These are phyloP conservation scores for Cucurbitaria berberidis DNA, from an alignment of 2,329 filamentous ascomycete species.

Conservation along the genomic window DNA sequence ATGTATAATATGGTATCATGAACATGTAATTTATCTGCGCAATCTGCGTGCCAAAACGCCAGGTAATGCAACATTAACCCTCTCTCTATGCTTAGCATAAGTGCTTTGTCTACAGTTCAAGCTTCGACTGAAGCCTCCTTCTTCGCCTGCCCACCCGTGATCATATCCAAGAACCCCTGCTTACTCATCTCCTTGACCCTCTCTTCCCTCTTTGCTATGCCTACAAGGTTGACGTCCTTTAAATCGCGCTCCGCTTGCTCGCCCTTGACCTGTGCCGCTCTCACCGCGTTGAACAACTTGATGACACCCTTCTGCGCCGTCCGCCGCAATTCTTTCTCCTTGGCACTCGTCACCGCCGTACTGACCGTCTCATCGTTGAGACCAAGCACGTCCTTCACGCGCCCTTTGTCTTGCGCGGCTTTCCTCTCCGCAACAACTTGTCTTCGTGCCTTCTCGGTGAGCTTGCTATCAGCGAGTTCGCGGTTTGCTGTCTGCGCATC, in stretches of 20 bases:
- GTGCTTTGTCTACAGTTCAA: background rate
- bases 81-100: background rate
- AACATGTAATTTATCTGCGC: conserved; percentile 1
- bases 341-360: conserved; percentile 64
- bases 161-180: conserved; percentile 93
- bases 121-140: conserved; percentile 31
- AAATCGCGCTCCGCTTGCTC: conserved; percentile 75
- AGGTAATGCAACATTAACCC: background rate
- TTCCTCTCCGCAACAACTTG: conserved; percentile 83
- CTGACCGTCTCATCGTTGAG: conserved; percentile 58
- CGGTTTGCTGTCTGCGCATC: conserved; percentile 74
- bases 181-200: conserved; percentile 96
- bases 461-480: conserved; percentile 73
- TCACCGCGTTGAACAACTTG: conserved; percentile 93
- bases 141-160: conserved; percentile 65
- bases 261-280: conserved; percentile 89
- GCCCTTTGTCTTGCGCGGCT: conserved; percentile 80
- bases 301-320: conserved; percentile 93
- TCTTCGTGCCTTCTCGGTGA: conserved; percentile 81
- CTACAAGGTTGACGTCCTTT: conserved; percentile 75
- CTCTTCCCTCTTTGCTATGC: conserved; percentile 80
- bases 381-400: conserved; percentile 84
- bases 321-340: conserved; percentile 82
- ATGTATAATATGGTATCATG: conserved; percentile 22
- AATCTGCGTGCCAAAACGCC: background rate